These are phyloP conservation scores for Dictyostelium firmibasis DNA, from an alignment of 78 protist genomes.

Conservation along the genomic window DNA sequence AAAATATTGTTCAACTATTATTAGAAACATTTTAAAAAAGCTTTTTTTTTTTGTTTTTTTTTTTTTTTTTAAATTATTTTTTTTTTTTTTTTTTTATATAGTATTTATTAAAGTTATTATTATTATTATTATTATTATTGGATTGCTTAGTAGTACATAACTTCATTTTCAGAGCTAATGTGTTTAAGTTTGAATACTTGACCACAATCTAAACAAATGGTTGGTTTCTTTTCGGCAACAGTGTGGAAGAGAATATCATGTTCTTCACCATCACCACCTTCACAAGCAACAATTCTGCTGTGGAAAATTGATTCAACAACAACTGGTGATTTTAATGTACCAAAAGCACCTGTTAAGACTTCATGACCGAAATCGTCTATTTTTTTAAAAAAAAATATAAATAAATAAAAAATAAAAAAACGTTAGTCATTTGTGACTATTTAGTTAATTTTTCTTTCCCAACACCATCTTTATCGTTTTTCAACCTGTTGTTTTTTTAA, in stretches of 20 bases:
- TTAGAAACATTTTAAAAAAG: no score
- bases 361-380: constrained; percentile 76
- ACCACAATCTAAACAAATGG: constrained; percentile 70
- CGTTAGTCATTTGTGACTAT: background rate
- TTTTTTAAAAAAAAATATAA: background rate
- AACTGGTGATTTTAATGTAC: constrained; percentile 59
- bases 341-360: constrained; percentile 68
- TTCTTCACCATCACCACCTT: constrained; percentile 81
- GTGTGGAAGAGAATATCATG: constrained; percentile 68
- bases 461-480: no score
- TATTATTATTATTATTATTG: background rate
- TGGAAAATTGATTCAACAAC: constrained; percentile 67
- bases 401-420: no score
- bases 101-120: background rate
- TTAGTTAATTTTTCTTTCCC: no score
- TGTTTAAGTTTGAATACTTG: constrained; percentile 69
- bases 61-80: background rate
- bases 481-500: no score
- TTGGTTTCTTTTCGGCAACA: constrained; percentile 44
- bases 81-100: background rate
- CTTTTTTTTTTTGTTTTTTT: background rate
- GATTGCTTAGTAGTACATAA: constrained; percentile 46
- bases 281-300: constrained; percentile 65
- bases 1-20: no score
- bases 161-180: constrained; percentile 38